Base-by-base conservation (phyloP, 2,329 filamentous ascomycete species). In the Penicillium paneum region DNA sequence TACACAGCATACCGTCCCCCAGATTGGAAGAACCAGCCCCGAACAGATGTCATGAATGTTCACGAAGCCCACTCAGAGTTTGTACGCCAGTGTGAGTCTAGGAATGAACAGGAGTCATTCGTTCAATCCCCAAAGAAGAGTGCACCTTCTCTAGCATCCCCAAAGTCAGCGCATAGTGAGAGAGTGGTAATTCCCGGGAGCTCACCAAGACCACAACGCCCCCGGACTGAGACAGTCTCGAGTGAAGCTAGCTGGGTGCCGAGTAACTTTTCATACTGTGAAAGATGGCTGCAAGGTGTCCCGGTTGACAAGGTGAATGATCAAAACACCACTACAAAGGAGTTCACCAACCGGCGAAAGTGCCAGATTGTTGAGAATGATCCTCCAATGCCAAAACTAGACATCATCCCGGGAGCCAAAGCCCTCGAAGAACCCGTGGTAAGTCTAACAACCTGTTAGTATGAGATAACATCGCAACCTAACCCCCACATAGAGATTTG, bases 181-280 rank as follows among this genome's bases (percentile, higher is more conserved):
- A 46, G 38, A 15, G n/a, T 3, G 3, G 34, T 50, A 8, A 36
- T 59, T 11, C 52, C 57, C 24, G 54, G 56, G 13, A 58, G 39
- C 24, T 70, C 62, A n/a, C 62, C 53, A 24, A 60, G 32, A 58
- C 63, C 60, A 21, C 65, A 70, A 53, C 61, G 71, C 39, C 64
- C 65, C 12, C 66, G 71, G 45, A 67, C 70, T 8, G 65, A 56
- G 7, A 74, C 71, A 8, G 65, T 69, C 13, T 74, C 71, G 5
- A 74, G 70, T 45, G 68, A 70, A 52, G 65, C 69, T 8, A 73
- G 71, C 57, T 74, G 71, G 71, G 62, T 69, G 17, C 68, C 71
- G 1, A 70, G 64, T 50, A 71, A 68, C 29, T 62, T 74, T 26
- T 70, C 70, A 3, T 71, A 74, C 48, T 74, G 67, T 54, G 67